These are phyloP conservation scores for Trichoderma asperelloides DNA, from an alignment of 495 filamentous ascomycete species.

Conservation along the genomic window DNA sequence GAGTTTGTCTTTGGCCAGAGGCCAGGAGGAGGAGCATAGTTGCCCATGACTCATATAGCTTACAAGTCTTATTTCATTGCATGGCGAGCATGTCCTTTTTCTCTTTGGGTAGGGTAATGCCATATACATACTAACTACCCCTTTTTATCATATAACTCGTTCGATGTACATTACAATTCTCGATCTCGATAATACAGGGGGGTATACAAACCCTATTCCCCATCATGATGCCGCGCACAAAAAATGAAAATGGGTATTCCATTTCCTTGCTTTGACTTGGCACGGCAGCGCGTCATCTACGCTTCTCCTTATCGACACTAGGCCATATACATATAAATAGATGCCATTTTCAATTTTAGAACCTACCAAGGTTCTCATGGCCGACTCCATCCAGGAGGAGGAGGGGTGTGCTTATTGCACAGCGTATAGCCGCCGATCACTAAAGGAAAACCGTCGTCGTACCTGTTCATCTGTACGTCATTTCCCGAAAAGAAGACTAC, in stretches of 20 bases:
- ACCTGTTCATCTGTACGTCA: constrained; percentile 1
- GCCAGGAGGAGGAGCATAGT: constrained; percentile 15
- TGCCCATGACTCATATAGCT: not conserved
- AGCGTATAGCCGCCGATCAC: not conserved
- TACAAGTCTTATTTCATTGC: not conserved
- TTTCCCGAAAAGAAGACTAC: not conserved
- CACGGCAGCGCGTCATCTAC: not conserved
- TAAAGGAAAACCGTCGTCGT: not conserved
- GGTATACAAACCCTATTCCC: not conserved
- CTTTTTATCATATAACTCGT: not conserved
- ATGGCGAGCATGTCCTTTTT: not conserved
- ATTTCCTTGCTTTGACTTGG: not conserved
- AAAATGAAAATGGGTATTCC: not conserved
- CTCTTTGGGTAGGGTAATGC: no score
- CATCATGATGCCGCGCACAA: not conserved
- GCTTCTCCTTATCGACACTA: not conserved
- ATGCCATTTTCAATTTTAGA: not conserved
- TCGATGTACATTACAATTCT: not conserved
- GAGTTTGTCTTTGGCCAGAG: constrained; percentile 33
- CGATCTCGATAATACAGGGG: not conserved
- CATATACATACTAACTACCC: not conserved
- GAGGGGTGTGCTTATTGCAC: not conserved
- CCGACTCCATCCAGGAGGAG: not conserved
- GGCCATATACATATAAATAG: not conserved
- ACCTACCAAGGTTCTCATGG: not conserved